These are phyloP conservation scores for Penicillium bovifimosum DNA, from an alignment of 495 filamentous ascomycete species.

Conservation along the genomic window DNA sequence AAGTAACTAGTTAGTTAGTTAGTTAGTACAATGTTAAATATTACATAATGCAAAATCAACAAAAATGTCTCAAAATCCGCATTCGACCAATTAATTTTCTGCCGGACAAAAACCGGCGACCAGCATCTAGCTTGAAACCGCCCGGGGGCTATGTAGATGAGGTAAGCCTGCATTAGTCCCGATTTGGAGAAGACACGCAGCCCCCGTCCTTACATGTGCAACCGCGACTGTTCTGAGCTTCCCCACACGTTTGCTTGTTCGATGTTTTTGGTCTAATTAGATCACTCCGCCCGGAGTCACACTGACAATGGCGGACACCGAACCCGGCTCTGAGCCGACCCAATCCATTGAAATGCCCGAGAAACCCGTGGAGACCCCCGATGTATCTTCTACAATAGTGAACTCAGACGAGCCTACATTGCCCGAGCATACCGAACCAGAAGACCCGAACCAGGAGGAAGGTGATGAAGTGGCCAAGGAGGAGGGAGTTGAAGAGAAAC, in stretches of 20 bases:
- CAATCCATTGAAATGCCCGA: conserved; percentile 24
- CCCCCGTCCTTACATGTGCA: conserved; percentile 10
- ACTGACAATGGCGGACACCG: conserved; percentile 44
- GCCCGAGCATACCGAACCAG: conserved; percentile 26
- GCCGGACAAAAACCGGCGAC: not conserved
- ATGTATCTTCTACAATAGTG: conserved; percentile 24
- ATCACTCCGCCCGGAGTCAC: conserved; percentile 35
- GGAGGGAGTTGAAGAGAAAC: conserved; percentile 12
- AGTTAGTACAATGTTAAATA: no score
- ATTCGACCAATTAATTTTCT: not conserved
- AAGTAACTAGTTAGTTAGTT: no score
- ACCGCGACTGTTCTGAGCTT: not conserved
- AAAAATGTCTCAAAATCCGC: no score
- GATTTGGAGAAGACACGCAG: conserved; percentile 26
- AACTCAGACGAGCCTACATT: conserved; percentile 31
- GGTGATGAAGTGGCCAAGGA: conserved; percentile 5
- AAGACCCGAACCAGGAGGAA: conserved; percentile 25
- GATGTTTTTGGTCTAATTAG: conserved; percentile 29
- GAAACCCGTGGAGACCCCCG: conserved; percentile 31
- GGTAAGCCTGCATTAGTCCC: conserved; percentile 18
- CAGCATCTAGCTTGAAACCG: not conserved
- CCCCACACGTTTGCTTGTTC: conserved; percentile 20
- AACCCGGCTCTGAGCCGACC: conserved; percentile 35
- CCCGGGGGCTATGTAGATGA: not conserved
- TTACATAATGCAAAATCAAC: no score